Evolutionary conservation across 768 basidiomycete genomes (phyloP).

Genomic region (Tricholoma saponaceum): DNA sequence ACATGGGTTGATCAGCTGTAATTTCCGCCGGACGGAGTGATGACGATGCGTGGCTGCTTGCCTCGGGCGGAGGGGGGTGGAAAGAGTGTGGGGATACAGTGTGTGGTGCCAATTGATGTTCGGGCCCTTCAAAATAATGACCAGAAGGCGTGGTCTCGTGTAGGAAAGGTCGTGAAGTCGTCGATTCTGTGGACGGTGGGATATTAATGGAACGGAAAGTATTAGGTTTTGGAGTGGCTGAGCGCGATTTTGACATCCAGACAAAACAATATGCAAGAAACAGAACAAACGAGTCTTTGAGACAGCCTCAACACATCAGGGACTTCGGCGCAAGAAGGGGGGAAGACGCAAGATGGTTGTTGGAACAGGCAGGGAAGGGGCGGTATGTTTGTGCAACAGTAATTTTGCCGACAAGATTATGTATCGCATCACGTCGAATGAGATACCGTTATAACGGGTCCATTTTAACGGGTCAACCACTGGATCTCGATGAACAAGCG

Average conservation of each 20-base stretch:
- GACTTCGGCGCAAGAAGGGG: conserved; percentile 19
- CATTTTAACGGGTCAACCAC: conserved; percentile 4
- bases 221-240: conserved; percentile 42
- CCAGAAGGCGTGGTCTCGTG: conserved; percentile 31
- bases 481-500: conserved; percentile 2
- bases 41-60: conserved; percentile 18
- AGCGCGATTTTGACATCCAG: conserved; percentile 50
- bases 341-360: conserved; percentile 23
- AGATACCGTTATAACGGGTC: conserved; percentile 7
- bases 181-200: conserved; percentile 26
- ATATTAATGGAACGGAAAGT: conserved; percentile 31
- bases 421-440: conserved; percentile 11
- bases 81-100: conserved; percentile 24
- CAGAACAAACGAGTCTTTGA: conserved; percentile 33
- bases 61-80: conserved; percentile 17
- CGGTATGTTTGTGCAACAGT: conserved; percentile 14
- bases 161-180: conserved; percentile 40
- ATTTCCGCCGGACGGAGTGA: conserved; percentile 21
- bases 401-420: conserved; percentile 16
- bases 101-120: conserved; percentile 20
- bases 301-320: conserved; percentile 43
- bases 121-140: conserved; percentile 16
- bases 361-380: conserved; percentile 9
- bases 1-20: conserved; percentile 34
- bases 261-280: conserved; percentile 25